These are phyloP conservation scores for Dillenia suffruticosa DNA, from an alignment of 164 flowering plant species.

Conservation along the genomic window DNA sequence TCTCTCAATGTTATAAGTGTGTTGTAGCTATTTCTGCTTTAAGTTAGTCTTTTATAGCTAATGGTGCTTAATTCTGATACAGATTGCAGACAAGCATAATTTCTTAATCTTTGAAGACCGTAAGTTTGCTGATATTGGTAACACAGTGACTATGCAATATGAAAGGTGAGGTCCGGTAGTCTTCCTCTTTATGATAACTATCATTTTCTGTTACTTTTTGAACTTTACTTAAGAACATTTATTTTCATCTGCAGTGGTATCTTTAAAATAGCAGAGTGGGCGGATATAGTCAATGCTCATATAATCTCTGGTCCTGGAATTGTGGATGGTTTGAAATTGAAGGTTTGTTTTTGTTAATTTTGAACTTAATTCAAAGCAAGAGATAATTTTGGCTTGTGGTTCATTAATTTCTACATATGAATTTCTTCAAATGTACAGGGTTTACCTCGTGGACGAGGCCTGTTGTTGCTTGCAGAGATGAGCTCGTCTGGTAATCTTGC, in stretches of 20 bases:
- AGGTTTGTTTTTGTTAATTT: conserved; percentile 37
- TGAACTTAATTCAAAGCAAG: background rate
- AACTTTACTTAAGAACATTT: no score
- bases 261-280: conserved; percentile 89
- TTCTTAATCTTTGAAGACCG: conserved; percentile 97
- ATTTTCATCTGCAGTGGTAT: conserved; percentile 61
- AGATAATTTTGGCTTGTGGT: background rate
- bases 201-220: background rate
- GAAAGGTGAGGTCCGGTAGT: conserved; percentile 59
- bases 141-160: conserved; percentile 97
- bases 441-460: conserved; percentile 83
- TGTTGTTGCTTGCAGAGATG: conserved; percentile 96
- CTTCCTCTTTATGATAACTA: background rate
- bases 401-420: background rate
- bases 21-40: no score
- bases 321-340: conserved; percentile 88
- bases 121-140: conserved; percentile 98
- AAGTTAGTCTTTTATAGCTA: conserved; percentile 4
- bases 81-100: conserved; percentile 93
- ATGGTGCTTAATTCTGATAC: conserved; percentile 11
- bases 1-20: no score
- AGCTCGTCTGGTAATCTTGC: conserved; percentile 97
- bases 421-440: conserved; percentile 42
- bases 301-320: conserved; percentile 95
- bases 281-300: conserved; percentile 93